phyloP scores from a whole-genome alignment of 768 basidiomycete species.

The Thelephora ganbajun region DNA sequence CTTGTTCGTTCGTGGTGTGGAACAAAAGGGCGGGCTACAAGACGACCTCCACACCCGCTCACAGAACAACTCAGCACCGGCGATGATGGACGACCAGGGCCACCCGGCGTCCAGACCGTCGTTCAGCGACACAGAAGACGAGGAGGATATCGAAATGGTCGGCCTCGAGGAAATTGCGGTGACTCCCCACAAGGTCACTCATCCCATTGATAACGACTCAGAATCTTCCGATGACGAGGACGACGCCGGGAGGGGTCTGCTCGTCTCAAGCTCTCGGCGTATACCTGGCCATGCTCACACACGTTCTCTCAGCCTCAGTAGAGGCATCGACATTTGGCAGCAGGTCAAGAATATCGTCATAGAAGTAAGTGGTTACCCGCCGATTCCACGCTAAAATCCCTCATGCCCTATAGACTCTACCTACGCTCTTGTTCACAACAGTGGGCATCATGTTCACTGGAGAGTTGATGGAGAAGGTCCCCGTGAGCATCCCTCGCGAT shows the following conservation, averaged over 20 bases:
- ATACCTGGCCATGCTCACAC: slow-evolving; percentile 16
- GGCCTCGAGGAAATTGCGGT: slow-evolving; percentile 16
- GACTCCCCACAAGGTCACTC: slow-evolving; percentile 10
- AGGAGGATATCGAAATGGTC: slow-evolving; percentile 21
- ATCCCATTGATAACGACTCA: slow-evolving; percentile 8
- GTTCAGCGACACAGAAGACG: slow-evolving; percentile 3
- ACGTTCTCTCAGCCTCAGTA: slow-evolving; percentile 2
- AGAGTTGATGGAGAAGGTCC: slow-evolving; percentile 75
- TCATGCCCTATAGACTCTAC: slow-evolving; percentile 47
- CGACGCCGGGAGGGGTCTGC: slow-evolving; percentile 30
- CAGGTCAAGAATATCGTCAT: slow-evolving; percentile 50
- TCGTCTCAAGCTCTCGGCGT: slow-evolving; percentile 19
- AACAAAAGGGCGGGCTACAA: neutral
- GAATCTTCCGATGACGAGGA: slow-evolving; percentile 21
- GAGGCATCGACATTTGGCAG: slow-evolving; percentile 26
- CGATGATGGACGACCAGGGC: no score
- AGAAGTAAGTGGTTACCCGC: slow-evolving; percentile 32
- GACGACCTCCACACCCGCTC: no score
- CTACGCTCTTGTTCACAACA: slow-evolving; percentile 75
- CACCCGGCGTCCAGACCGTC: slow-evolving; percentile 1
- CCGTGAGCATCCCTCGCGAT: slow-evolving; percentile 32
- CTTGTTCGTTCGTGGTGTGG: neutral
- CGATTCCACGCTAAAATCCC: neutral
- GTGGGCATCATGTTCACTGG: slow-evolving; percentile 83
- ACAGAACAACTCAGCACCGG: no score